Evolutionary conservation across 2,329 filamentous ascomycete genomes (phyloP).

Genomic region (Exophiala dermatitidis): DNA sequence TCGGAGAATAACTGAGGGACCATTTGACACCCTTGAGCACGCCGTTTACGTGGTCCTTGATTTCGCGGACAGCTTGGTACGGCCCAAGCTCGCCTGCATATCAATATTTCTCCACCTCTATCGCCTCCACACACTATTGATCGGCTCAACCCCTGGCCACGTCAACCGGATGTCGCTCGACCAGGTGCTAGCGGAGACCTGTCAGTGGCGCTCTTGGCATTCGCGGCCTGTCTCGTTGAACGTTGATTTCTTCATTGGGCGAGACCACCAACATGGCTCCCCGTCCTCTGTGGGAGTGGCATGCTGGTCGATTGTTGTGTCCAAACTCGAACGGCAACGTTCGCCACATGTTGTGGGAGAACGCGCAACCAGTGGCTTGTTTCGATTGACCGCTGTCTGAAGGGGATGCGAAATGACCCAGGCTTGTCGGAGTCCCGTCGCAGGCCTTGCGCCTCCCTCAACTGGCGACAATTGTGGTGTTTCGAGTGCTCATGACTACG

Average conservation of each 20-base stretch:
- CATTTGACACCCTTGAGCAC: neutral
- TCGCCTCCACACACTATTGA: neutral
- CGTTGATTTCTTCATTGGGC: neutral
- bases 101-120: neutral
- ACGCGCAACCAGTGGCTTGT: neutral
- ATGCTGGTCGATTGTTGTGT: neutral
- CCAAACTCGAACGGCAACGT: neutral
- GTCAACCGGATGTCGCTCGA: neutral
- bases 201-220: conserved; percentile 12
- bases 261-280: neutral
- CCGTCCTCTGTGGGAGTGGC: neutral
- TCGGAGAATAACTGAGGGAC: neutral
- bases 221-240: neutral
- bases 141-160: neutral
- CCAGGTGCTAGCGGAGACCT: neutral
- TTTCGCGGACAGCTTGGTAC: neutral
- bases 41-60: neutral
- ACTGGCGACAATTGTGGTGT: neutral
- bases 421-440: neutral
- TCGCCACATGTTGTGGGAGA: neutral
- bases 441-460: neutral
- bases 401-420: neutral
- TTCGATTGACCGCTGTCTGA: neutral
- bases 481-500: neutral
- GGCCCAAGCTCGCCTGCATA: neutral